These are phyloP conservation scores for Apodospora peruviana DNA, from an alignment of 495 filamentous ascomycete genomes.

Conservation along the genomic window DNA sequence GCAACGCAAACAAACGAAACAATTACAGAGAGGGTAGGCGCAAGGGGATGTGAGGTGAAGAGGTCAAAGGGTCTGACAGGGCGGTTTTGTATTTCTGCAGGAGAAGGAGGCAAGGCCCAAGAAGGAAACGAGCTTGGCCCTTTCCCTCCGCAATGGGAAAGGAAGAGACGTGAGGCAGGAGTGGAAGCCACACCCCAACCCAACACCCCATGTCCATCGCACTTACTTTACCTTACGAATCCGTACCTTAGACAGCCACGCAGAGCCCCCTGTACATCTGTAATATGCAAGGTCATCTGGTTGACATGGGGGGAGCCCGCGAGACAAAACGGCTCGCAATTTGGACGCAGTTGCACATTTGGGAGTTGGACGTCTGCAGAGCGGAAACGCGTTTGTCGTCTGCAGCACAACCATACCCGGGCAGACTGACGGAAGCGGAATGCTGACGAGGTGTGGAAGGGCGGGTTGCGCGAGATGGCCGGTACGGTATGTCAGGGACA, in stretches of 20 bases:
- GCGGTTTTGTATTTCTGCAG: slow-evolving; percentile 17
- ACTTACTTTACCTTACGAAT: too few species aligned
- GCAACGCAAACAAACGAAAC: slow-evolving; percentile 2
- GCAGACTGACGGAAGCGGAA: too few species aligned
- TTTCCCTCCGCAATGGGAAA: background rate
- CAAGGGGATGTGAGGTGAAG: slow-evolving; percentile 5
- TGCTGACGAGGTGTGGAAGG: too few species aligned
- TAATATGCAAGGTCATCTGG: background rate
- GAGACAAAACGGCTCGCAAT: slow-evolving; percentile 2
- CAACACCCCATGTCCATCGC: slow-evolving; percentile 1
- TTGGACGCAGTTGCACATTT: background rate
- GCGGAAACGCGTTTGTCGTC: too few species aligned
- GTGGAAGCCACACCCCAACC: background rate
- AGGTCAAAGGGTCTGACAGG: slow-evolving; percentile 19
- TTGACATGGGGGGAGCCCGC: background rate
- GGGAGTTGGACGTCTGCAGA: background rate
- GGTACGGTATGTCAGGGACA: too few species aligned
- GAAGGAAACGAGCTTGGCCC: slow-evolving; percentile 3
- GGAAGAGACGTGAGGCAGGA: background rate
- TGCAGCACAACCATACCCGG: too few species aligned
- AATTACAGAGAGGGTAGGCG: background rate
- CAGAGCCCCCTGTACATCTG: background rate
- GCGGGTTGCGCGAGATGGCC: too few species aligned
- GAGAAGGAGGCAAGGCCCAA: slow-evolving; percentile 3
- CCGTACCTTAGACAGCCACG: too few species aligned